phyloP scores from a whole-genome alignment of 2,329 filamentous ascomycete species.

The Cercospora zeina region DNA sequence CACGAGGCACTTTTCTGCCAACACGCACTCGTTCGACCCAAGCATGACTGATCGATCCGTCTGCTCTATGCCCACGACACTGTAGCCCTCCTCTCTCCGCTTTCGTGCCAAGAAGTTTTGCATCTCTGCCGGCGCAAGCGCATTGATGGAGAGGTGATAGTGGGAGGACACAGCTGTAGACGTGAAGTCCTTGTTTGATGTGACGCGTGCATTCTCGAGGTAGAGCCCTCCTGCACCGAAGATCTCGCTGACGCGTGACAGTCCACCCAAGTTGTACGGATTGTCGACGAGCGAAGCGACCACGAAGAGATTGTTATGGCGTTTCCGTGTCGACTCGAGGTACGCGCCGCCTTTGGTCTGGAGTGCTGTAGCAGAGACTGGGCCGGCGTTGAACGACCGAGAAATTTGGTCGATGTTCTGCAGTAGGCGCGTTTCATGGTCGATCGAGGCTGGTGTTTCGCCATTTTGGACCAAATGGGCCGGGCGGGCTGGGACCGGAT shows the following conservation, averaged over 20 bases:
- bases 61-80: constrained; percentile 57
- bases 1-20: constrained; percentile 43
- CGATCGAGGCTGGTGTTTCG: not conserved
- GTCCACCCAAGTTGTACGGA: constrained; percentile 53
- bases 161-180: constrained; percentile 53
- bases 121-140: constrained; percentile 34
- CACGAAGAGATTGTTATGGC: constrained; percentile 45
- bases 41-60: constrained; percentile 53
- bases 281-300: constrained; percentile 55
- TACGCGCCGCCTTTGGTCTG: constrained; percentile 55
- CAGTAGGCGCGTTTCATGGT: constrained; percentile 19
- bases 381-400: constrained; percentile 21
- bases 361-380: constrained; percentile 39
- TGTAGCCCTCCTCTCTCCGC: constrained; percentile 51
- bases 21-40: constrained; percentile 40
- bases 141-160: constrained; percentile 50
- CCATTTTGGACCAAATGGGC: not conserved
- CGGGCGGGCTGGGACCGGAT: constrained; percentile 14
- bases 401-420: constrained; percentile 27
- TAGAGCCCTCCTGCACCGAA: constrained; percentile 52
- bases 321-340: constrained; percentile 41
- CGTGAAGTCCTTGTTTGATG: constrained; percentile 52
- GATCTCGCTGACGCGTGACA: constrained; percentile 54
- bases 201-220: constrained; percentile 46
- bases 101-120: constrained; percentile 44